Percentiles rank a stretch among this genome's conserved stretches.
These are phyloP conservation scores for Melaleuca alternifolia DNA, from an alignment of 345 rosid species.

Conservation along the genomic window DNA sequence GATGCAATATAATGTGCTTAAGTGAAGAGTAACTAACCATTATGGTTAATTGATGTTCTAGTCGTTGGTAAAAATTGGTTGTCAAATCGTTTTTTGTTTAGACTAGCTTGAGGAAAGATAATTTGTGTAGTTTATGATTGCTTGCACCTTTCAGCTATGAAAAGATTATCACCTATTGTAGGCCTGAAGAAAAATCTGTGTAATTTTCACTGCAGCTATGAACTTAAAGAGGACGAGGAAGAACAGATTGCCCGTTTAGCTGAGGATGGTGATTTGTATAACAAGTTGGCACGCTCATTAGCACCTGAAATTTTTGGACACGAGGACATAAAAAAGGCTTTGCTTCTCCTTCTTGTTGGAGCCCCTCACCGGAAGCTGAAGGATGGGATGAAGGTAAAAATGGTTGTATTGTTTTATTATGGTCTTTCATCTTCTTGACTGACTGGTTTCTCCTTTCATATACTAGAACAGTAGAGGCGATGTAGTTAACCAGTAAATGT, in stretches of 20 bases:
- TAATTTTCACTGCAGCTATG: constrained; percentile 48
- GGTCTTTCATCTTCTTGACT: not conserved
- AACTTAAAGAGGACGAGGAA: constrained; percentile 79
- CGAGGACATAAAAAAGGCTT: constrained; percentile 92
- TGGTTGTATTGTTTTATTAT: not conserved
- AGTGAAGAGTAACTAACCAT: not conserved
- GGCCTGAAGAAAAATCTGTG: not conserved
- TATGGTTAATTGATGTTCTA: not conserved
- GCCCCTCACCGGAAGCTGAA: constrained; percentile 93
- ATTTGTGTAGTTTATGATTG: not conserved
- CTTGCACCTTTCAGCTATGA: not conserved
- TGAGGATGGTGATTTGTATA: constrained; percentile 96
- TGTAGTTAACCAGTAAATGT: not conserved
- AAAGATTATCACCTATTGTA: not conserved
- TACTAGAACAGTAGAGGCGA: not conserved
- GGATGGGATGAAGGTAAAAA: constrained; percentile 93
- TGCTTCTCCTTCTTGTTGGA: constrained; percentile 93
- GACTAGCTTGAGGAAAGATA: not conserved
- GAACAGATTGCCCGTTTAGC: constrained; percentile 78
- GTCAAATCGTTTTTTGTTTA: not conserved
- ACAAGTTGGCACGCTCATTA: constrained; percentile 75
- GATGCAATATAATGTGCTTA: not conserved
- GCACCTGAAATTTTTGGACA: constrained; percentile 99
- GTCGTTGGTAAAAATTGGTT: not conserved
- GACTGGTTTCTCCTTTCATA: not conserved